Evolutionary conservation across 2,329 filamentous ascomycete genomes (phyloP).

Genomic region (Fusarium nematophilum): DNA sequence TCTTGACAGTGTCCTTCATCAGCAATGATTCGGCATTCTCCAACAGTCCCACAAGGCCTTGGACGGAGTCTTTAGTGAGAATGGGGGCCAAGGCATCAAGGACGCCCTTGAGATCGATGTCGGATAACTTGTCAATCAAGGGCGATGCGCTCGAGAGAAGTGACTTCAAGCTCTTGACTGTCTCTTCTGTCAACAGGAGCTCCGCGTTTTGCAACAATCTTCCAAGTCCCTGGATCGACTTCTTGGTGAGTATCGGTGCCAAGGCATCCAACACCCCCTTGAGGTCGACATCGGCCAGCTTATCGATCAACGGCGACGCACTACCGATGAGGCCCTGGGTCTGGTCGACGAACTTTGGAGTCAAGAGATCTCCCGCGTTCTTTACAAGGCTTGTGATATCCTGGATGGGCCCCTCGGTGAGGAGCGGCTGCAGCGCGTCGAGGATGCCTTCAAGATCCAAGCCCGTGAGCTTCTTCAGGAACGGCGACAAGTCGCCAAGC

Average conservation of each 20-base stretch:
- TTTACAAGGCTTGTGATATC: conserved; percentile 46
- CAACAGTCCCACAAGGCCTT: conserved; percentile 40
- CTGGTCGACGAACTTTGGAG: conserved; percentile 27
- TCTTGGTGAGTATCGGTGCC: conserved; percentile 40
- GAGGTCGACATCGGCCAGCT: conserved; percentile 49
- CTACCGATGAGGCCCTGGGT: conserved; percentile 33
- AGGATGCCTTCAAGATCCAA: conserved; percentile 46
- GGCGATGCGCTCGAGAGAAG: conserved; percentile 36
- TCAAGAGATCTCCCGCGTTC: conserved; percentile 44
- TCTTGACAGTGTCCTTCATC: conserved; percentile 32
- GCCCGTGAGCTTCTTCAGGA: conserved; percentile 40
- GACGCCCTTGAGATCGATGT: conserved; percentile 50
- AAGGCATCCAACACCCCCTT: conserved; percentile 45
- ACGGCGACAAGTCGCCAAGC: conserved; percentile 28
- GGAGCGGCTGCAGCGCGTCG: conserved; percentile 48
- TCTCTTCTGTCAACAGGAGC: conserved; percentile 39
- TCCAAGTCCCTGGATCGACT: conserved; percentile 43
- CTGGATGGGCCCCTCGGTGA: conserved; percentile 47
- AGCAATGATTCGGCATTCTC: conserved; percentile 40
- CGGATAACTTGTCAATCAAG: conserved; percentile 40
- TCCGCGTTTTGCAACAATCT: conserved; percentile 42
- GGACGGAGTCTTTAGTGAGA: conserved; percentile 40
- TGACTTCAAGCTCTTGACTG: conserved; percentile 32
- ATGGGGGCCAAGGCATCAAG: conserved; percentile 43
- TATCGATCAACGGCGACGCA: conserved; percentile 41